Conservation (phyloP, 202 grass and related monocot species). For the Carex arenaria region DNA sequence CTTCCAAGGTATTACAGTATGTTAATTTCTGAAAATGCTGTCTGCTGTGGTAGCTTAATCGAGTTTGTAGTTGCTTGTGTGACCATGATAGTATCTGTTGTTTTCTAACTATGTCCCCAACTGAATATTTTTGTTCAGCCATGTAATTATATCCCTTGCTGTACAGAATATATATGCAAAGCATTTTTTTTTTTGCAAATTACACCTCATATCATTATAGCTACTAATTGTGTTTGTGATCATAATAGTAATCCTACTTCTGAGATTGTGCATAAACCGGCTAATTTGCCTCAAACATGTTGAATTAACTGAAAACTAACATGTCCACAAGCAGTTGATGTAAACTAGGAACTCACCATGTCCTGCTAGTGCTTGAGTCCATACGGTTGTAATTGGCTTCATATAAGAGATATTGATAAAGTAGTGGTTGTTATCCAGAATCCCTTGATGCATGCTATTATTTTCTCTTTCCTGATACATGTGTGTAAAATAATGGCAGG, state of each 20-base stretch:
- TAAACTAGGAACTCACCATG: neutral
- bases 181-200: neutral
- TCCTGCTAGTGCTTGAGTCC: neutral
- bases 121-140: too few relatives aligned
- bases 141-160: neutral
- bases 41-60: neutral
- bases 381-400: neutral
- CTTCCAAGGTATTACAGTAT: constrained; percentile 39
- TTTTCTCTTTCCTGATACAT: constrained; percentile 23
- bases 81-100: neutral
- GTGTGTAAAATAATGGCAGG: constrained; percentile 34
- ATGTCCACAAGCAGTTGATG: neutral
- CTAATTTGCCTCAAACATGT: neutral
- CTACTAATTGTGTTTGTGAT: neutral
- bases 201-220: neutral
- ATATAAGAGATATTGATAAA: neutral
- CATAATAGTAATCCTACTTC: neutral
- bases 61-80: neutral
- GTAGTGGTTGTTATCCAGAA: neutral
- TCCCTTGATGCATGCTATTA: neutral
- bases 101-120: too few relatives aligned
- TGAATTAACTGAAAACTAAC: neutral
- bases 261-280: neutral
- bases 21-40: neutral
- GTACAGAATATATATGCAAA: neutral